These are phyloP conservation scores for Yamadazyma siamensis DNA, from an alignment of 1,139 yeast species.

Conservation along the genomic window DNA sequence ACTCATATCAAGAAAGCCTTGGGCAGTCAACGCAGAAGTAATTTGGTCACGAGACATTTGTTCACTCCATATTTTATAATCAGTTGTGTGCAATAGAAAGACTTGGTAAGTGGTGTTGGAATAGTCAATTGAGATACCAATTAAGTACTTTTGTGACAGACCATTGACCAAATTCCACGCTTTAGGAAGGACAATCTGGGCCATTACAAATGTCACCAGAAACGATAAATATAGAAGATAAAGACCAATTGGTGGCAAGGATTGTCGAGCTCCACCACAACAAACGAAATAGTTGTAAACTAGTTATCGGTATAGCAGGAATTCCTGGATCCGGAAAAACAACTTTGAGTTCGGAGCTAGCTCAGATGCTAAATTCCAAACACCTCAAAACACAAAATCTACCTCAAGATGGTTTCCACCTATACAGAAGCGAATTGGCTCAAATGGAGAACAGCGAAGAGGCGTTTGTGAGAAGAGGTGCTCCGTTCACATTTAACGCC, in stretches of 20 bases:
- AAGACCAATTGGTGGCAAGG: slow-evolving; percentile 10
- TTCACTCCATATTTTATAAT: slow-evolving; percentile 14
- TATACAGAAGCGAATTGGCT: slow-evolving; percentile 53
- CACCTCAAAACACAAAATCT: slow-evolving; percentile 24
- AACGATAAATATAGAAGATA: slow-evolving; percentile 7
- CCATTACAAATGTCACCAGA: too few species aligned
- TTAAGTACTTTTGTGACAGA: slow-evolving; percentile 1
- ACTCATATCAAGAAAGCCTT: slow-evolving; percentile 25
- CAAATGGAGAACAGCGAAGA: slow-evolving; percentile 49
- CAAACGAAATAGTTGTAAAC: slow-evolving; percentile 2
- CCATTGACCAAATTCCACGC: background rate
- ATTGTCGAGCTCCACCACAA: slow-evolving; percentile 4
- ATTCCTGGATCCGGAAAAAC: slow-evolving; percentile 84
- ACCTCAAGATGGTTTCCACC: slow-evolving; percentile 80
- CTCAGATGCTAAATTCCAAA: slow-evolving; percentile 4
- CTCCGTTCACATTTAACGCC: slow-evolving; percentile 82
- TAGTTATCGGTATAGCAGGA: slow-evolving; percentile 61
- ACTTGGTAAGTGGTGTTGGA: slow-evolving; percentile 3
- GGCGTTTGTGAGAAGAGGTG: slow-evolving; percentile 71
- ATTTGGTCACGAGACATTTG: slow-evolving; percentile 12
- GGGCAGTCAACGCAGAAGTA: slow-evolving; percentile 14
- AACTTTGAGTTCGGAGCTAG: slow-evolving; percentile 46
- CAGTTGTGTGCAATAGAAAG: slow-evolving; percentile 5
- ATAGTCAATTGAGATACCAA: slow-evolving; percentile 4
- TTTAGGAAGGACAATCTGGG: too few species aligned